phyloP scores from a whole-genome alignment of 441 rosid species.

The Biscutella laevigata region DNA sequence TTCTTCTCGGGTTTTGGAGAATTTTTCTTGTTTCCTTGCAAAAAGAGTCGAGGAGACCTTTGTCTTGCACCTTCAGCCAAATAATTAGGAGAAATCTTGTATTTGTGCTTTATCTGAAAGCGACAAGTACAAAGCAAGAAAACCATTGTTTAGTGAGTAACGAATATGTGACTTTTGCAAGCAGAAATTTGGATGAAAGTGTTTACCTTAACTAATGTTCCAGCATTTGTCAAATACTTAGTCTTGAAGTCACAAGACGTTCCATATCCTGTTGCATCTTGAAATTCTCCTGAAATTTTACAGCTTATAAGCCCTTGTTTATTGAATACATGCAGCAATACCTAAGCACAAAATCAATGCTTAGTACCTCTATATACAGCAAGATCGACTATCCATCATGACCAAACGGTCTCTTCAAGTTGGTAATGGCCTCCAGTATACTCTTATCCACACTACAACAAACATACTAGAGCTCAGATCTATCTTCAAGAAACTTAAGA shows the following conservation, averaged over 20 bases:
- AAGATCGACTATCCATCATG: conserved; percentile 64
- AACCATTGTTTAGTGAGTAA: background rate
- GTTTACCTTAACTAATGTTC: conserved; percentile 63
- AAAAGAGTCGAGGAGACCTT: conserved; percentile 29
- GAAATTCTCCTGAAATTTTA: conserved; percentile 43
- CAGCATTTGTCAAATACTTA: conserved; percentile 60
- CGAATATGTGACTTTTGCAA: conserved; percentile 9
- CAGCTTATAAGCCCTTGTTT: conserved; percentile 15
- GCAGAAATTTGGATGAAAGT: background rate
- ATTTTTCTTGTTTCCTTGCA: conserved; percentile 56
- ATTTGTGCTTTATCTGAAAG: conserved; percentile 59
- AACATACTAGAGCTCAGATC: conserved; percentile 14
- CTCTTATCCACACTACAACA: conserved; percentile 62
- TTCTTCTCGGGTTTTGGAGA: conserved; percentile 37
- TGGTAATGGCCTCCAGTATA: conserved; percentile 62
- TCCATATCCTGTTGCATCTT: conserved; percentile 41
- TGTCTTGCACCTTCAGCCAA: conserved; percentile 34
- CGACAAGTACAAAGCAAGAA: conserved; percentile 1
- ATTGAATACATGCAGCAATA: background rate
- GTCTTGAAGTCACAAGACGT: conserved; percentile 57
- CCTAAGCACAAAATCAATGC: background rate
- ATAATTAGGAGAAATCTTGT: conserved; percentile 38
- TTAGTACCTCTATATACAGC: conserved; percentile 56
- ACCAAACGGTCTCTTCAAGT: conserved; percentile 59
- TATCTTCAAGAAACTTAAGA: background rate